Evolutionary conservation across 208 protist species (phyloP).

Genomic region (Leishmania tropica): DNA sequence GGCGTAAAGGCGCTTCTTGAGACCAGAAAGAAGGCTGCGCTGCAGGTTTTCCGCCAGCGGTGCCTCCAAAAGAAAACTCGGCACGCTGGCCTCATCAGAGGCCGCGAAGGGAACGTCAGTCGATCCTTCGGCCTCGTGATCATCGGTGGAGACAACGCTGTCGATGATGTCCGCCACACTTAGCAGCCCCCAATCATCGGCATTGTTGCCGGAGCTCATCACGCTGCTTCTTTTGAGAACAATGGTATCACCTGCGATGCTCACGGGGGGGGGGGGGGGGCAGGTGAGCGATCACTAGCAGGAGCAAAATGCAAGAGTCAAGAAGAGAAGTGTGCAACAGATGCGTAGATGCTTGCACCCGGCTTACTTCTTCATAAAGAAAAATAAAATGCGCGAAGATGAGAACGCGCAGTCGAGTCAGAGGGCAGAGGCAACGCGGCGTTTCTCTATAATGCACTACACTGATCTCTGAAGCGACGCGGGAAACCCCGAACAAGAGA

Average conservation of each 20-base stretch:
- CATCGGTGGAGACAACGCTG: slow-evolving; percentile 40
- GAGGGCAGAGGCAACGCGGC: not conserved
- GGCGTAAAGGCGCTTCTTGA: not conserved
- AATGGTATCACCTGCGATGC: not conserved
- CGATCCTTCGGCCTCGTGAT: not conserved
- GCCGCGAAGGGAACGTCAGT: not conserved
- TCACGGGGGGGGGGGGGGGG: not conserved
- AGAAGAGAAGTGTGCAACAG: not conserved
- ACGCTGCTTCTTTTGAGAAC: not conserved
- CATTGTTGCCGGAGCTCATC: slow-evolving; percentile 18
- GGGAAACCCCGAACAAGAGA: not conserved
- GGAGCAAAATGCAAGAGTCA: not conserved
- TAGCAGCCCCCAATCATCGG: slow-evolving; percentile 73
- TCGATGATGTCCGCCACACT: slow-evolving; percentile 65
- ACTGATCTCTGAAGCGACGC: not conserved
- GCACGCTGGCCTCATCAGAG: slow-evolving; percentile 14
- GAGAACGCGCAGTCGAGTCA: not conserved
- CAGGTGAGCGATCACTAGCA: not conserved
- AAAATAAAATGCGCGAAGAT: not conserved
- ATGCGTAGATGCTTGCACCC: not conserved
- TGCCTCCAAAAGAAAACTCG: slow-evolving; percentile 16
- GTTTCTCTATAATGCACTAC: not conserved
- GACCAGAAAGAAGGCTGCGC: not conserved
- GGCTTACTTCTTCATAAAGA: not conserved
- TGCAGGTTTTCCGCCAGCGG: slow-evolving; percentile 1